Conservation (phyloP, 352 stramenopile genomes). For the Globisporangium emineosum region DNA sequence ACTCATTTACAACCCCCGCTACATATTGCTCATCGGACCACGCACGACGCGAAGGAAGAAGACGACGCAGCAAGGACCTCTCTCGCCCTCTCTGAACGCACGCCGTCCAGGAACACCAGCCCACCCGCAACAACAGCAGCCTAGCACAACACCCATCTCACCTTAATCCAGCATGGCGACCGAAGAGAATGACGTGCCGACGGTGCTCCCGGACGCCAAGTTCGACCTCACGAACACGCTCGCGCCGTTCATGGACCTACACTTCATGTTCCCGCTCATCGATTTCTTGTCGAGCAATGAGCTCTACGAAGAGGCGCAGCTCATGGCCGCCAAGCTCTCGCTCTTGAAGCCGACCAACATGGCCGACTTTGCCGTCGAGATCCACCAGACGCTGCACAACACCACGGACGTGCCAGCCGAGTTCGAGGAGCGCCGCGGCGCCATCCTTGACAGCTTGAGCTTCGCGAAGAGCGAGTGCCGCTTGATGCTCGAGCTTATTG, state of each 20-base stretch:
- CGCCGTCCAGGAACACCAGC: slow-evolving; percentile 6
- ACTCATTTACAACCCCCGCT: slow-evolving; percentile 35
- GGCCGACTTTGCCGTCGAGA: slow-evolving; percentile 97
- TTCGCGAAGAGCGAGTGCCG: slow-evolving; percentile 74
- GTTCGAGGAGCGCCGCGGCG: slow-evolving; percentile 78
- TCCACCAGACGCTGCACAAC: slow-evolving; percentile 90
- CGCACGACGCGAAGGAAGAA: slow-evolving; percentile 13
- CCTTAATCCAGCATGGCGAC: slow-evolving; percentile 26
- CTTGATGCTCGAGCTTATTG: slow-evolving; percentile 77
- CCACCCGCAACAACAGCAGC: slow-evolving; percentile 7
- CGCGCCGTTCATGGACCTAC: slow-evolving; percentile 94
- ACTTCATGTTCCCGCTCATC: slow-evolving; percentile 98
- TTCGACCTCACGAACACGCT: slow-evolving; percentile 95
- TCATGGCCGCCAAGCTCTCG: slow-evolving; percentile 88
- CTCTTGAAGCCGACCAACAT: slow-evolving; percentile 95
- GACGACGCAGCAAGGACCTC: slow-evolving; percentile 1
- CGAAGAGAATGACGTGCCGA: slow-evolving; percentile 42
- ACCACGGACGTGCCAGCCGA: slow-evolving; percentile 69
- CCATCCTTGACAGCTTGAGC: slow-evolving; percentile 74
- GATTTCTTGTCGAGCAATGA: slow-evolving; percentile 92
- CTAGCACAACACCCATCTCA: neutral
- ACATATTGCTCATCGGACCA: slow-evolving; percentile 9
- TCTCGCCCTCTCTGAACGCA: neutral
- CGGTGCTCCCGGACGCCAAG: slow-evolving; percentile 57
- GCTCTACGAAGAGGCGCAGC: slow-evolving; percentile 90